phyloP scores from a whole-genome alignment of 1,284 basidiomycete genomes.

The Ganoderma lucidum region DNA sequence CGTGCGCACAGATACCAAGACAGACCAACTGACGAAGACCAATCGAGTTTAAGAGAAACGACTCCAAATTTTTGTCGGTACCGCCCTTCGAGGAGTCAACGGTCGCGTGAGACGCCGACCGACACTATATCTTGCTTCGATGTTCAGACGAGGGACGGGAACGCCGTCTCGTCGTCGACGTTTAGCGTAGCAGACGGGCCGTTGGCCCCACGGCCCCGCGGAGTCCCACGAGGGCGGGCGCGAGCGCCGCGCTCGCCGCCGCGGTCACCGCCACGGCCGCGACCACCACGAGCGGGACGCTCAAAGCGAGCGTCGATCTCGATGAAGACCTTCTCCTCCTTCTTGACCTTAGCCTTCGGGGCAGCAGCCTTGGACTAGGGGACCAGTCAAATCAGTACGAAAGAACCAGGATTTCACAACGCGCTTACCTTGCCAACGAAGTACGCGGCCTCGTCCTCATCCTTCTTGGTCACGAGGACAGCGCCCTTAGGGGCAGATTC shows the following conservation, averaged over 20 bases:
- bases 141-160: conserved; percentile 80
- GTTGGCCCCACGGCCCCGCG: conserved; percentile 51
- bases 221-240: conserved; percentile 49
- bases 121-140: conserved; percentile 20
- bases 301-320: conserved; percentile 84
- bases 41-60: conserved; percentile 21
- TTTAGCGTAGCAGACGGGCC: conserved; percentile 55
- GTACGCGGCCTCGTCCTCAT: conserved; percentile 70
- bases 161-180: conserved; percentile 82
- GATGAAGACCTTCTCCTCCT: conserved; percentile 81
- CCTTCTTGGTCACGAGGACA: conserved; percentile 64
- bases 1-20: conserved; percentile 30
- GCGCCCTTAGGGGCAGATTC: conserved; percentile 69
- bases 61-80: conserved; percentile 31
- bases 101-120: conserved; percentile 12
- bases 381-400: conserved; percentile 10
- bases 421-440: conserved; percentile 78
- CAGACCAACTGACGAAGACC: conserved; percentile 21
- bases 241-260: conserved; percentile 49
- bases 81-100: conserved; percentile 24
- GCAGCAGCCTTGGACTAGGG: conserved; percentile 59
- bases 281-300: conserved; percentile 68
- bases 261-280: conserved; percentile 50
- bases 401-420: not conserved
- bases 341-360: conserved; percentile 72